Evolutionary conservation across 768 basidiomycete species (phyloP), one percentile per base, ranked within the genome.

Genomic region (Boletus speciosus): DNA sequence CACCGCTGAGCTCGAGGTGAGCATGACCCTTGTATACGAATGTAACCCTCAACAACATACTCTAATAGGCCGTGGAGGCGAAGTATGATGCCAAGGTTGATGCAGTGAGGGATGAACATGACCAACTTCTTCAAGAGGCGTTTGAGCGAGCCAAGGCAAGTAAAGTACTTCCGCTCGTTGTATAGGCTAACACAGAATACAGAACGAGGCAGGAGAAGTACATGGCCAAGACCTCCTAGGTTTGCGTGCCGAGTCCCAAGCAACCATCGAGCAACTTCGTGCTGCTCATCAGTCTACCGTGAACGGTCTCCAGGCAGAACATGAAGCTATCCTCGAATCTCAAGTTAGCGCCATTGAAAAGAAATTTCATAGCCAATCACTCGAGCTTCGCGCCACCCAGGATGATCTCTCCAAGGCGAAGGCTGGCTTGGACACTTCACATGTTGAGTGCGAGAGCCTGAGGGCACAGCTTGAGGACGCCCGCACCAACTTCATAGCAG

Each of bases 401-500:
- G 90, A 93, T 57, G 90, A 93, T 66, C 82, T 94, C 35, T 64
- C 77, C 3, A 93, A 91, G 74, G 78, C 87, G 6, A 93, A 93
- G 68, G 65, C 79, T 1, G 71, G 80, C 25, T 63, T 85, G 8
- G 78, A 84, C 19, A 55, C 78, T 6, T 73, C 81, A 31, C 76
- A 76, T 29, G 65, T 74, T 4, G 87, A 91, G 59, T 69, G 82
- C 6, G 81, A 81, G 52, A 74, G 57, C 16, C 70, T 90, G 37
- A 81, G 77, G 44, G 69, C 76, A 19, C 87, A 92, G 64, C 77
- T 87, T 19, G 86, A 89, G 61, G 80, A 82, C 43, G 81, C 83
- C 10, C 80, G 79, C 36, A 71, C 75, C 51, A 74, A 75, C 77
- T 39, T 67, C 68, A 19, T 73, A 74, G 61, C 71, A n/a, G 65